Conservation (phyloP, 2,329 filamentous ascomycete species). For the Alternaria burnsii region DNA sequence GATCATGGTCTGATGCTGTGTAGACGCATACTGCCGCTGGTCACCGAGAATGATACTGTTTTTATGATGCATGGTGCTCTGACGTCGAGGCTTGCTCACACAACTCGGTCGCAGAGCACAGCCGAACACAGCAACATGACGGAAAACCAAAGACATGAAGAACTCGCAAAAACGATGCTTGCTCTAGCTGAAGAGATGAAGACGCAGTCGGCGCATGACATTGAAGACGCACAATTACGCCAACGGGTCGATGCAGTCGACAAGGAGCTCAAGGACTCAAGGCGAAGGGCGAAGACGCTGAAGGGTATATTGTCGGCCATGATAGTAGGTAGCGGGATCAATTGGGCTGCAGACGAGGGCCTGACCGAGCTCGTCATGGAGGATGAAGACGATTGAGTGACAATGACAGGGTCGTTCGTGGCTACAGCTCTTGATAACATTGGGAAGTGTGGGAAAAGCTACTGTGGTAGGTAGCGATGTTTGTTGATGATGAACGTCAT, state of each 20-base stretch:
- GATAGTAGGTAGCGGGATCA: constrained; percentile 80
- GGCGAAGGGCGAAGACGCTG: constrained; percentile 75
- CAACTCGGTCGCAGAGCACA: constrained; percentile 63
- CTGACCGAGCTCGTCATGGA: constrained; percentile 78
- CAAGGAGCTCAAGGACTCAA: constrained; percentile 67
- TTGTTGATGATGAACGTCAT: constrained; percentile 22
- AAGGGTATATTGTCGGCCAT: constrained; percentile 82
- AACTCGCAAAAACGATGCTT: constrained; percentile 69
- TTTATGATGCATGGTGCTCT: constrained; percentile 70
- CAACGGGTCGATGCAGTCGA: constrained; percentile 68
- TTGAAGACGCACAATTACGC: constrained; percentile 62
- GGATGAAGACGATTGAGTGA: constrained; percentile 56
- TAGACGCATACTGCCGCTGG: constrained; percentile 72
- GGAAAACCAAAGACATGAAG: constrained; percentile 67
- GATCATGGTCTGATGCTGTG: constrained; percentile 16
- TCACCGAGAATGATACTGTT: constrained; percentile 73
- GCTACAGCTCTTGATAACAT: neutral
- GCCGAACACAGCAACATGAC: constrained; percentile 67
- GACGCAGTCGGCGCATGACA: constrained; percentile 62
- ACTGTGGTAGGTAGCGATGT: constrained; percentile 3
- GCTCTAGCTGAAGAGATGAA: constrained; percentile 67
- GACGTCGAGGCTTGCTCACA: constrained; percentile 61
- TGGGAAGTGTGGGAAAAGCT: neutral
- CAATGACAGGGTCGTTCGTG: neutral
- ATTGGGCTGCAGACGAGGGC: constrained; percentile 77